These are phyloP conservation scores for Trichoderma breve DNA, from an alignment of 2,329 filamentous ascomycete species.

Conservation along the genomic window DNA sequence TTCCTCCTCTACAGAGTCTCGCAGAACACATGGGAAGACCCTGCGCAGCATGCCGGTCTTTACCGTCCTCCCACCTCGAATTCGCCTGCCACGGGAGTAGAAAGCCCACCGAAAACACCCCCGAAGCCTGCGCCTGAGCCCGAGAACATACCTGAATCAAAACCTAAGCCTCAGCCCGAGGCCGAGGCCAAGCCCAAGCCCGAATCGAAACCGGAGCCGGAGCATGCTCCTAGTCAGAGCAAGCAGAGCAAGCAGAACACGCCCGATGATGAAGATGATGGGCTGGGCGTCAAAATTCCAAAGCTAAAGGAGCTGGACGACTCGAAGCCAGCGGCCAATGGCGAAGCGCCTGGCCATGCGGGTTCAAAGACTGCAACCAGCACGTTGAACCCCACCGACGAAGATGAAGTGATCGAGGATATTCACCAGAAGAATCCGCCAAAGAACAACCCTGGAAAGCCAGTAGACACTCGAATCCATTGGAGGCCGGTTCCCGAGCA, in stretches of 20 bases:
- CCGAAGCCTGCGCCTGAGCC: slow-evolving; percentile 1
- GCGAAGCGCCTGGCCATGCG: not conserved
- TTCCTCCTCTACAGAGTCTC: slow-evolving; percentile 53
- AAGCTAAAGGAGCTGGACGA: slow-evolving; percentile 19
- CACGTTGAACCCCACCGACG: not conserved
- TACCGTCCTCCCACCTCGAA: slow-evolving; percentile 11
- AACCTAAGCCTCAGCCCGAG: not conserved
- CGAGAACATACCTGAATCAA: not conserved
- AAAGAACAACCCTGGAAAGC: slow-evolving; percentile 21
- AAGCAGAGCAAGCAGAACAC: not conserved
- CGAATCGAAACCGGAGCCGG: not conserved
- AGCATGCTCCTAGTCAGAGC: not conserved
- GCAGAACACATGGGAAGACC: slow-evolving; percentile 40
- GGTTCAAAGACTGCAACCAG: not conserved
- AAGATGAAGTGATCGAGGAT: not conserved
- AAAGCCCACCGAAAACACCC: not conserved
- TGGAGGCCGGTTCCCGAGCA: slow-evolving; percentile 74
- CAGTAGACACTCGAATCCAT: slow-evolving; percentile 44
- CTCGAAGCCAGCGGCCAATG: slow-evolving; percentile 14
- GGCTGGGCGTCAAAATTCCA: slow-evolving; percentile 12
- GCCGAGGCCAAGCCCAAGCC: not conserved
- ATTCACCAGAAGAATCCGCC: slow-evolving; percentile 32
- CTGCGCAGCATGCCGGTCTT: slow-evolving; percentile 10
- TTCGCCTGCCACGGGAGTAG: not conserved
- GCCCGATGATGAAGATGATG: slow-evolving; percentile 14